These are phyloP conservation scores for Aspergillus avenaceus DNA, from an alignment of 495 filamentous ascomycete genomes.

Conservation along the genomic window DNA sequence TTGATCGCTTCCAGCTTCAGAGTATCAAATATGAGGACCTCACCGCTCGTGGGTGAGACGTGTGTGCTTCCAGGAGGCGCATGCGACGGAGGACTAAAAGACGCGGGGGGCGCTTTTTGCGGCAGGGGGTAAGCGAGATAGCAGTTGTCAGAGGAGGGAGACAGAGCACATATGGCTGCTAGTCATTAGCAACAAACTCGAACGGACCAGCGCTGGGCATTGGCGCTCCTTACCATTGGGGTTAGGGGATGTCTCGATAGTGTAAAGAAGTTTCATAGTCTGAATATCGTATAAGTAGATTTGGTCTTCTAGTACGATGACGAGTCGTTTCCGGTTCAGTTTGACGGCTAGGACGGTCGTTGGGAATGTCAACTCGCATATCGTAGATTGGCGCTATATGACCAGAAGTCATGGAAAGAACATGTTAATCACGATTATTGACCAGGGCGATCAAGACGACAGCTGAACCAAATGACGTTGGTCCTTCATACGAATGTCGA, in stretches of 20 bases:
- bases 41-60: slow-evolving; percentile 80
- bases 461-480: neutral
- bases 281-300: slow-evolving; percentile 98
- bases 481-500: neutral
- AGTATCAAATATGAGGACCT: slow-evolving; percentile 88
- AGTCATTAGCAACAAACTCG: slow-evolving; percentile 12
- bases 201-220: neutral
- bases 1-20: slow-evolving; percentile 85
- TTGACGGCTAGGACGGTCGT: slow-evolving; percentile 89
- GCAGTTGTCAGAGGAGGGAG: slow-evolving; percentile 91
- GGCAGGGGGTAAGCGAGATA: slow-evolving; percentile 91
- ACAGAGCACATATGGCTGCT: slow-evolving; percentile 82
- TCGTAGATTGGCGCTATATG: slow-evolving; percentile 79
- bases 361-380: slow-evolving; percentile 97
- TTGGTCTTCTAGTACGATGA: slow-evolving; percentile 88
- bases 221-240: slow-evolving; percentile 57
- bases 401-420: neutral
- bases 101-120: slow-evolving; percentile 63
- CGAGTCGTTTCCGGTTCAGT: slow-evolving; percentile 88
- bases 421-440: slow-evolving; percentile 7
- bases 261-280: slow-evolving; percentile 91
- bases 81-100: slow-evolving; percentile 70
- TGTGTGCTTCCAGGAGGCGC: slow-evolving; percentile 71
- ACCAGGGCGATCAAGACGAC: neutral
- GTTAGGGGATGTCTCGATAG: slow-evolving; percentile 90